These are phyloP conservation scores for Kodamaea anthophila DNA, from an alignment of 1,139 yeast species.

Conservation along the genomic window DNA sequence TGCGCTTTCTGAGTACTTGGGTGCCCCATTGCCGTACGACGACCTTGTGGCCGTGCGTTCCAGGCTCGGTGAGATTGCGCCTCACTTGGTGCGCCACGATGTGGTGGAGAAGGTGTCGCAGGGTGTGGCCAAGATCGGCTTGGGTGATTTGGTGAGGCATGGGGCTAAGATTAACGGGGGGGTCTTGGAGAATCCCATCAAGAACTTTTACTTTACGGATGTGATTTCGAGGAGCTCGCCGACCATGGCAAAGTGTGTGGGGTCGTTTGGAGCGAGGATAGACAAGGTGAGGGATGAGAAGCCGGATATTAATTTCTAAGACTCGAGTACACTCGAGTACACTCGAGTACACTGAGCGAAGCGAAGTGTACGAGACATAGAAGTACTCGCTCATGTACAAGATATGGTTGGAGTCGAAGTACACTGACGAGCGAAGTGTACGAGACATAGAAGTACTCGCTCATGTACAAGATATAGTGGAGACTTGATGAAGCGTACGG, in stretches of 20 bases:
- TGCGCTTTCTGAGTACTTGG: slow-evolving; percentile 76
- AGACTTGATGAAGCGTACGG: too few relatives aligned
- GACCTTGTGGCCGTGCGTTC: slow-evolving; percentile 63
- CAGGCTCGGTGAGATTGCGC: slow-evolving; percentile 74
- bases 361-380: too few relatives aligned
- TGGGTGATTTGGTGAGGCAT: slow-evolving; percentile 40
- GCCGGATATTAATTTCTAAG: slow-evolving; percentile 33
- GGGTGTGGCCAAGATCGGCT: slow-evolving; percentile 55
- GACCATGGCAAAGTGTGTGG: slow-evolving; percentile 82
- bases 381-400: too few relatives aligned
- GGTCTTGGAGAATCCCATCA: slow-evolving; percentile 62
- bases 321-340: slow-evolving; percentile 1
- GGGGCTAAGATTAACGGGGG: slow-evolving; percentile 39
- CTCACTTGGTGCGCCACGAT: slow-evolving; percentile 73
- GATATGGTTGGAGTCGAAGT: too few relatives aligned
- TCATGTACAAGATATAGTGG: too few relatives aligned
- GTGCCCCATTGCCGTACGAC: slow-evolving; percentile 70
- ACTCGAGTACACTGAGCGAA: slow-evolving; percentile 1
- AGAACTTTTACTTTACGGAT: slow-evolving; percentile 84
- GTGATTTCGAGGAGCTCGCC: slow-evolving; percentile 83
- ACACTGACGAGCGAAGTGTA: too few relatives aligned
- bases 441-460: too few relatives aligned
- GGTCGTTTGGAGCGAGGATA: slow-evolving; percentile 59
- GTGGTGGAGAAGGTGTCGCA: slow-evolving; percentile 63
- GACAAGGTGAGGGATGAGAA: slow-evolving; percentile 52